Evolutionary conservation across 2,329 filamentous ascomycete species (phyloP), one percentile per base, ranked within the genome.

Genomic region (Colletotrichum higginsianum): DNA sequence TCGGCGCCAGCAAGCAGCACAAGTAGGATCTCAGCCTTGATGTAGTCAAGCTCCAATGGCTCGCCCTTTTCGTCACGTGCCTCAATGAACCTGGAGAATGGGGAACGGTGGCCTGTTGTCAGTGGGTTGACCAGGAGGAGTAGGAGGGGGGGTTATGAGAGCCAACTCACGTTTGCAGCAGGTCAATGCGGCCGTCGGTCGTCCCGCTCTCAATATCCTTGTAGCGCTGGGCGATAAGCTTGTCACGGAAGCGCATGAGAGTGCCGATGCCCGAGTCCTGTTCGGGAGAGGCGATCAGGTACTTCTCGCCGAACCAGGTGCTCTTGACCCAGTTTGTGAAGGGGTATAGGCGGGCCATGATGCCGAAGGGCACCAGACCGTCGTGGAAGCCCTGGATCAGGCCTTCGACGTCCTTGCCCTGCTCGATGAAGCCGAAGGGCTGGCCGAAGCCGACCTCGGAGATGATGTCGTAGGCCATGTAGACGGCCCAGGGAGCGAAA

Each of bases 391-490:
- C 84, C 76, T 87, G 78, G 69, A 90, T 89, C 9, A 90, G 80
- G 15, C 86, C 86, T 42, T 82, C 84, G 21, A 89, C 83, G 74
- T 90, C 88, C 30, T 80, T 79, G 21, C 83, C 87, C 66, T 84
- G 81, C 65, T 86, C 82, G 12, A 90, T 81, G 75, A 90, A 90
- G 13, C 88, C 88, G 63, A 90, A 85, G 1, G 87, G 84, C 4
- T 82, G 85, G 12, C 88, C 87, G 74, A 90, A 90, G 1, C 86
- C 87, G 50, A 90, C 81, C 71, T 88, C 86, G 30, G 84, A 85
- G 66, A 90, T 87, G 46, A 89, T 84, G 74, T 90, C 88, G 79
- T 89, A 90, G 4, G 87, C 87, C 82, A 89, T 83, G 74, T 84
- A 88, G 8, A 87, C 84, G 58, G 86, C 84, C 88, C 88, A 90